These are phyloP conservation scores for Vitellaria paradoxa DNA, from an alignment of 179 eudicot species.

Conservation along the genomic window DNA sequence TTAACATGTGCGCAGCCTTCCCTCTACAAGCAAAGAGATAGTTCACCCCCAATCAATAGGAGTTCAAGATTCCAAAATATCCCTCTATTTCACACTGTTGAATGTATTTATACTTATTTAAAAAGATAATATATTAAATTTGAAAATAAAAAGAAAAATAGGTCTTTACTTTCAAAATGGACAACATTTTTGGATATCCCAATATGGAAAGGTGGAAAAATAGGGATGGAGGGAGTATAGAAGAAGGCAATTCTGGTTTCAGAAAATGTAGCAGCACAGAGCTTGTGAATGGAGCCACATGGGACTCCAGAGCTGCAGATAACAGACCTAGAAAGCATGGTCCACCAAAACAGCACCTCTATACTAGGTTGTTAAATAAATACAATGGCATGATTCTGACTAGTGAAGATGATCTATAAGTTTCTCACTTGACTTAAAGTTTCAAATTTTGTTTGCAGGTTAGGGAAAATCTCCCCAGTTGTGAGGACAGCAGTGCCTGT, in stretches of 20 bases:
- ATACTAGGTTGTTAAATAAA: not conserved
- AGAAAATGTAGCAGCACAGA: not conserved
- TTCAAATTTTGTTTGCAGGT: slow-evolving; percentile 31
- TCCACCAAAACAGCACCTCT: not conserved
- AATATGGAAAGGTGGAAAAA: not conserved
- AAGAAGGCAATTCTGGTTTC: not conserved
- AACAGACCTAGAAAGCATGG: too few species aligned
- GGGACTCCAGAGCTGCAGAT: not conserved
- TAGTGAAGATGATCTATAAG: not conserved
- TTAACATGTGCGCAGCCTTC: not conserved
- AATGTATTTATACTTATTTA: not conserved
- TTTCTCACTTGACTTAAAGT: not conserved
- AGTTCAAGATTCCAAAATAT: not conserved
- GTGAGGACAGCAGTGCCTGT: slow-evolving; percentile 97
- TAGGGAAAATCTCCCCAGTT: slow-evolving; percentile 58
- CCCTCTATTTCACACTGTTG: not conserved
- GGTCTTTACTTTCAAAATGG: not conserved
- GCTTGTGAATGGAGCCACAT: not conserved
- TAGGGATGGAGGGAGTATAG: not conserved
- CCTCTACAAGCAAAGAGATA: too few species aligned
- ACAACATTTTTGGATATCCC: not conserved
- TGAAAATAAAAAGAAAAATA: not conserved
- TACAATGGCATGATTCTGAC: not conserved
- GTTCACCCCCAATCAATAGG: too few species aligned
- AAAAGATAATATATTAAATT: not conserved